Evolutionary conservation across 345 rosid genomes (phyloP).

Genomic region (Eucalyptus sp.): DNA sequence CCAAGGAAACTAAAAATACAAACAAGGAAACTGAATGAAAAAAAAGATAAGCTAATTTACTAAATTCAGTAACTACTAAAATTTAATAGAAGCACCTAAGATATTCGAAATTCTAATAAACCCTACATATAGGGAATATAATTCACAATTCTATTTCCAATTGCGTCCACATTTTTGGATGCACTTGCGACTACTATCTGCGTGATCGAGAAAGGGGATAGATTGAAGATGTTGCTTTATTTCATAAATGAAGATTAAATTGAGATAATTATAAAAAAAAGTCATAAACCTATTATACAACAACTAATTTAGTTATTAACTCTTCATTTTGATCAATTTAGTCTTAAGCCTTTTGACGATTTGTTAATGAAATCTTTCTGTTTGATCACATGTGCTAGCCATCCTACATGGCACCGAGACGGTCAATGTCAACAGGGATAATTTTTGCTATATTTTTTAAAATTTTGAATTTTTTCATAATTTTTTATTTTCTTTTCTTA

Average conservation of each 20-base stretch:
- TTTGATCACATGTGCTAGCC: not conserved
- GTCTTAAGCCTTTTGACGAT: too few species aligned
- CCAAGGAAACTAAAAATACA: not conserved
- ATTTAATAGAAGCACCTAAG: not conserved
- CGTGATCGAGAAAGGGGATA: not conserved
- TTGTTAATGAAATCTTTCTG: not conserved
- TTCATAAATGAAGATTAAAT: not conserved
- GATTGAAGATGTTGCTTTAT: not conserved
- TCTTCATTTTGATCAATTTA: too few species aligned
- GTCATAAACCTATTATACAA: not conserved
- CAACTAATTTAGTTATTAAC: not conserved
- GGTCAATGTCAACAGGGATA: fast-evolving
- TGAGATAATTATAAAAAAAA: too few species aligned
- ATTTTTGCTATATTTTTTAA: not conserved
- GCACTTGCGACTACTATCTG: not conserved
- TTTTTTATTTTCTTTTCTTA: too few species aligned
- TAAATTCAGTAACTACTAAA: not conserved
- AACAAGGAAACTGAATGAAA: not conserved
- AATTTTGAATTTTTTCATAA: too few species aligned
- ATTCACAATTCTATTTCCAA: not conserved
- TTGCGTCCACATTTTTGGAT: not conserved
- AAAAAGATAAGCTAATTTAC: not conserved
- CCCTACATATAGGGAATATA: not conserved
- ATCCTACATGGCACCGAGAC: not conserved
- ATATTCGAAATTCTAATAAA: not conserved